Percentiles rank a stretch among this genome's conserved stretches.
These are phyloP conservation scores for Polyporus tsugae DNA, from an alignment of 1,284 basidiomycete species.

Conservation along the genomic window DNA sequence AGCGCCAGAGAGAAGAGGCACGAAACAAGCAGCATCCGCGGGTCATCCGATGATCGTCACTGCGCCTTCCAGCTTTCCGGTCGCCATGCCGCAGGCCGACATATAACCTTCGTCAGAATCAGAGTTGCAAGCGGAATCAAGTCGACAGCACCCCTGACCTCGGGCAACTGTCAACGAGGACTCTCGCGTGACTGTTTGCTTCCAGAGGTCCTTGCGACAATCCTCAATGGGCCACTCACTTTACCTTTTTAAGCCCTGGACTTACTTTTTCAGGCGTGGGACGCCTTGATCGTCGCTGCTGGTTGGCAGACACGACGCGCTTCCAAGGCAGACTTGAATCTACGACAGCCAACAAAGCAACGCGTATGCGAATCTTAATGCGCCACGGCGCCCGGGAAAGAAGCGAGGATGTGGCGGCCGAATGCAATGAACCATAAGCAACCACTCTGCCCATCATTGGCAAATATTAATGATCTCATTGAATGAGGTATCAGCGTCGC, in stretches of 20 bases:
- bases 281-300: neutral
- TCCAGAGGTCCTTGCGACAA: neutral
- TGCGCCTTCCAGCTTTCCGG: neutral
- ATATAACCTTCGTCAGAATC: neutral
- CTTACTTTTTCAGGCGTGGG: neutral
- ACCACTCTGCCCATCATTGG: neutral
- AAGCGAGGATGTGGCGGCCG: neutral
- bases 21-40: neutral
- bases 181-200: neutral
- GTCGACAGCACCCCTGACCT: neutral
- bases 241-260: neutral
- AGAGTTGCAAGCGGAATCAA: neutral
- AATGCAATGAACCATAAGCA: neutral
- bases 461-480: neutral
- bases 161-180: neutral
- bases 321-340: neutral
- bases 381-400: neutral
- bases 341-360: neutral
- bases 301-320: neutral
- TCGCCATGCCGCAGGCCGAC: neutral
- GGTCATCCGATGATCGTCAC: conserved; percentile 3
- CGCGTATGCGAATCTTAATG: neutral
- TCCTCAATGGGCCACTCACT: neutral
- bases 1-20: neutral
- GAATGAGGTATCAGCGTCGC: neutral